Conservation (phyloP, 2,329 filamentous ascomycete genomes). For the Aspergillus brunneoviolaceus region DNA sequence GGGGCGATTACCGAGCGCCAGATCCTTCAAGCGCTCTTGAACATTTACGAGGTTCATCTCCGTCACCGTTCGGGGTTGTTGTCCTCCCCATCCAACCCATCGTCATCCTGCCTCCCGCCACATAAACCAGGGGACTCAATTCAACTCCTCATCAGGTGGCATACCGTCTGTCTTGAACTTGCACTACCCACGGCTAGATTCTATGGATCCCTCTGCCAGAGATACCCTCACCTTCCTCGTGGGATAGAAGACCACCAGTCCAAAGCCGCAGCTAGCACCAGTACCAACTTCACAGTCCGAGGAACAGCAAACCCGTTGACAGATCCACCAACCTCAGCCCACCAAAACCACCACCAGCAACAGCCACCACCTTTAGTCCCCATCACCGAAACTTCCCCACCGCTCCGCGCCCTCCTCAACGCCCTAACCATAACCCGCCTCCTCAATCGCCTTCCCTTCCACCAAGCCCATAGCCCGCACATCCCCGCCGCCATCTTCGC, state of each 20-base stretch:
- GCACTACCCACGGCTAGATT: conserved; percentile 13
- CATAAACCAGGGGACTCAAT: not conserved
- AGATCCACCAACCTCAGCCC: too few species aligned
- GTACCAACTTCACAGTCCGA: too few species aligned
- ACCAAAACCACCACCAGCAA: too few species aligned
- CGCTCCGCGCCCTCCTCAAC: not conserved
- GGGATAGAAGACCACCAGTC: too few species aligned
- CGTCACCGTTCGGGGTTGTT: too few species aligned
- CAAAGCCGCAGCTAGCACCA: too few species aligned
- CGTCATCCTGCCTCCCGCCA: not conserved
- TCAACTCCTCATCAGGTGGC: conserved; percentile 17
- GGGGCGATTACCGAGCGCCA: not conserved
- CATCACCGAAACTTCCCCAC: too few species aligned
- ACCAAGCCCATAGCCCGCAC: not conserved
- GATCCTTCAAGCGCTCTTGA: conserved; percentile 1
- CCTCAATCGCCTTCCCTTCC: not conserved
- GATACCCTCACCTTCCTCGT: not conserved
- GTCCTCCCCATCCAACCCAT: too few species aligned
- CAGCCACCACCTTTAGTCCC: too few species aligned
- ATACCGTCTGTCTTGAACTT: conserved; percentile 20
- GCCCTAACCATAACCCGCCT: conserved; percentile 1
- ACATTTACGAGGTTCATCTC: conserved; percentile 10
- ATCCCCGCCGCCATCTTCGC: not conserved
- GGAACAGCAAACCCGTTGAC: too few species aligned
- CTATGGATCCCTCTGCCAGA: conserved; percentile 12